Evolutionary conservation across 2,329 filamentous ascomycete genomes (phyloP), one percentile per base, ranked within the genome.

Genomic region (Stachybotrys echinatus): DNA sequence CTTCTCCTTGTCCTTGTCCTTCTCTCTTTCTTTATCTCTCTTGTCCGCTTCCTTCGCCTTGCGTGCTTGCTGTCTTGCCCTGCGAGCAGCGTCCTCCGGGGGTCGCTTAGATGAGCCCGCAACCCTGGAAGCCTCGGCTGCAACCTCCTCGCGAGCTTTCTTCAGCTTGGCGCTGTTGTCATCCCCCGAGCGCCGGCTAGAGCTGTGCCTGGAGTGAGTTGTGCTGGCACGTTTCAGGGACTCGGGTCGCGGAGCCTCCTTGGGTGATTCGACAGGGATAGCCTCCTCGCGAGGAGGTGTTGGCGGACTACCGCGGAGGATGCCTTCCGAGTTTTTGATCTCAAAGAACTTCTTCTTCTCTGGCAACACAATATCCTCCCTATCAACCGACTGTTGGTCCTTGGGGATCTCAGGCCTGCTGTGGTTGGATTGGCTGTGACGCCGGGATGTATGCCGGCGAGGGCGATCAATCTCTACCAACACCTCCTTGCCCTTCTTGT

Each of bases 301-400:
- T 6, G 53, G 47, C 4, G 62, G 55, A 19, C 58, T 57, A 42
- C 46, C 52, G 27, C 61, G 52, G 47, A 66, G 55, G 23, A 65
- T 52, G 19, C 70, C 71, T 52, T 73, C 60, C 10, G 60, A 63
- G 23, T 69, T 64, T 50, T 65, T 74, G 42, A 72, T 55, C 37
- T 69, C 65, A 50, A 76, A 74, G 58, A 74, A 74, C 47, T 61
- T 71, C 63, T 69, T 74, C 63, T 69, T 74, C 49, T 64, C 64
- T 1, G 60, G 61, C 22, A 58, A 51, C 19, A 47, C 27, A 8
- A 52, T 31, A n/a, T 58, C 56, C 10, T 62, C 60, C 39, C 55
- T 55, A 10, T 61, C 59, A 3, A 27, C 48, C 4, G 66, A 53
- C 4, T 61, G 54, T 12, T 57, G 50, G 6, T 67, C 66, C 23